phyloP scores from a whole-genome alignment of 2,329 filamentous ascomycete genomes.

The Cercospora nicotianae region DNA sequence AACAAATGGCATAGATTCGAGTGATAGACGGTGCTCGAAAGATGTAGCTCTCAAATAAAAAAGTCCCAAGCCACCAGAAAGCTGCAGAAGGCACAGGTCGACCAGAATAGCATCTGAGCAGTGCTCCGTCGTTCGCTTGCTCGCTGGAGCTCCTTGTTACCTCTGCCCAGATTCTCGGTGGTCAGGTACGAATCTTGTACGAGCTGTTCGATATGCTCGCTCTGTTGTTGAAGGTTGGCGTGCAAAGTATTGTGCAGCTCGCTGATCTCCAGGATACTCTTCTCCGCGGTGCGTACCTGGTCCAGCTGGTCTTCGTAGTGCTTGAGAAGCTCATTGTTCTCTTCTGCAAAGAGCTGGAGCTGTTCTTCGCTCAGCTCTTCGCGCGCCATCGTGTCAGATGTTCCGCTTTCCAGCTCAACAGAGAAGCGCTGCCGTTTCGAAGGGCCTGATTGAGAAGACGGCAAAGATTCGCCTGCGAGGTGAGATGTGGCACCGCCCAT shows the following conservation, averaged over 20 bases:
- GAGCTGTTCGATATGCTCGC: constrained; percentile 84
- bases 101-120: constrained; percentile 51
- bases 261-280: constrained; percentile 86
- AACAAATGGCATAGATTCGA: neutral
- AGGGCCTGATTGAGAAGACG: constrained; percentile 5
- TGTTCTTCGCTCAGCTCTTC: constrained; percentile 73
- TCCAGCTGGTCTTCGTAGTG: constrained; percentile 92
- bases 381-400: constrained; percentile 4
- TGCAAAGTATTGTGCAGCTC: constrained; percentile 89
- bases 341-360: constrained; percentile 87
- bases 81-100: constrained; percentile 48
- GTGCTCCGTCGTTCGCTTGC: constrained; percentile 61
- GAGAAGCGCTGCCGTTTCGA: constrained; percentile 13
- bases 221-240: constrained; percentile 79
- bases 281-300: constrained; percentile 88
- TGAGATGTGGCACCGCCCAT: constrained; percentile 21
- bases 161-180: constrained; percentile 80
- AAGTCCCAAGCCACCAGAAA: constrained; percentile 53
- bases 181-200: constrained; percentile 80
- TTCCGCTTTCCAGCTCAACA: constrained; percentile 9
- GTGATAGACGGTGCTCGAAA: neutral
- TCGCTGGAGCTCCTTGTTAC: constrained; percentile 87
- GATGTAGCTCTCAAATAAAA: constrained; percentile 41
- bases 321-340: constrained; percentile 88
- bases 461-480: constrained; percentile 8